A percentile compares a stretch with the other conserved stretches of the same genome.
Evolutionary conservation across 1,284 basidiomycete species (phyloP).

Genomic region (Moesziomyces globuligerus): DNA sequence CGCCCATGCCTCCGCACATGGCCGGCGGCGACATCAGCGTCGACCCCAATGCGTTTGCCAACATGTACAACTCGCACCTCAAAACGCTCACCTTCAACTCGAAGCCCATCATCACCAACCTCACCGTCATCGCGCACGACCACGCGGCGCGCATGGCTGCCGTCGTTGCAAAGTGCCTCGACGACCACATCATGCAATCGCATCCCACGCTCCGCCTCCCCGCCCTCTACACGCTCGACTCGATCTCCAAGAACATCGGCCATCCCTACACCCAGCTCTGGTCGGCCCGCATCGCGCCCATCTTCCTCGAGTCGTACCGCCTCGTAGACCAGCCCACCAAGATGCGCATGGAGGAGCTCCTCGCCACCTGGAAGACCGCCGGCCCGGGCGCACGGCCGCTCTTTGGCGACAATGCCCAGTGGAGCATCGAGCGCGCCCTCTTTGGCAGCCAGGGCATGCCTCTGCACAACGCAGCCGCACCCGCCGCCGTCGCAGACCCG

Average conservation of each 20-base stretch:
- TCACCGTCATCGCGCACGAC: slow-evolving; percentile 94
- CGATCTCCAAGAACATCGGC: slow-evolving; percentile 73
- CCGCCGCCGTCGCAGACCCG: slow-evolving; percentile 24
- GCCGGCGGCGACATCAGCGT: slow-evolving; percentile 16
- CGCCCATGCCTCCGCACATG: slow-evolving; percentile 11
- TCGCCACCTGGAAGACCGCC: slow-evolving; percentile 62
- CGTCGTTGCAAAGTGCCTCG: slow-evolving; percentile 86
- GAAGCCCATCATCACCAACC: slow-evolving; percentile 89
- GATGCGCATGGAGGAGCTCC: slow-evolving; percentile 63
- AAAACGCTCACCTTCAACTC: slow-evolving; percentile 92
- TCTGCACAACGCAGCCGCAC: slow-evolving; percentile 15
- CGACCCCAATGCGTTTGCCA: slow-evolving; percentile 77
- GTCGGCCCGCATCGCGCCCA: slow-evolving; percentile 55
- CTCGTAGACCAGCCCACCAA: slow-evolving; percentile 64
- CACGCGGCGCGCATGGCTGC: slow-evolving; percentile 79
- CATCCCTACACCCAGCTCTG: slow-evolving; percentile 62
- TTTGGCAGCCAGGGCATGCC: slow-evolving; percentile 59
- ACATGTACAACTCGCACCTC: slow-evolving; percentile 74
- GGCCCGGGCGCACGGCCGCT: slow-evolving; percentile 52
- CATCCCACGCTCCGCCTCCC: slow-evolving; percentile 88
- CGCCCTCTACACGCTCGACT: slow-evolving; percentile 92
- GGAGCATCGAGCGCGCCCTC: slow-evolving; percentile 58
- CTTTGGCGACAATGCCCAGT: slow-evolving; percentile 61
- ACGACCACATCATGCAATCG: slow-evolving; percentile 78
- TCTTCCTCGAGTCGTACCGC: slow-evolving; percentile 65